Conservation (phyloP, 176 grass and related monocot genomes). For the Calamus simplicifolius region DNA sequence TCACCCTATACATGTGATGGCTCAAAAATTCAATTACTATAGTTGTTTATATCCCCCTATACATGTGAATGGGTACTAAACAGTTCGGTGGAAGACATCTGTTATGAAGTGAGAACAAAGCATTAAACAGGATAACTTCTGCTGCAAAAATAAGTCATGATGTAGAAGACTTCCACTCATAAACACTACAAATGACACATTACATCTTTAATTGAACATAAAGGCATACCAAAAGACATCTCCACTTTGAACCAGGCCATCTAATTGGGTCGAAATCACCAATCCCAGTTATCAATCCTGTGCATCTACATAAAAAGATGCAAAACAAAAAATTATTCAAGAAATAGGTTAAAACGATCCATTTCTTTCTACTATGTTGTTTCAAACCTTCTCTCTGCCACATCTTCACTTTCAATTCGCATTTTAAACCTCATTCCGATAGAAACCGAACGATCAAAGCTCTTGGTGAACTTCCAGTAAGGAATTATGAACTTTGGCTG, state of each 20-base stretch:
- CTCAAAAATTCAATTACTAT: too few relatives aligned
- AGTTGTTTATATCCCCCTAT: too few relatives aligned
- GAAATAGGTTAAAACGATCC: neutral
- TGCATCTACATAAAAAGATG: slow-evolving; percentile 38
- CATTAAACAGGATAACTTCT: too few relatives aligned
- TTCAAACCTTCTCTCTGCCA: slow-evolving; percentile 64
- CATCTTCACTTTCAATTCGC: slow-evolving; percentile 62
- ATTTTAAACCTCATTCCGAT: slow-evolving; percentile 76
- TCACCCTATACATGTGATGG: too few relatives aligned
- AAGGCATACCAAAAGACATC: slow-evolving; percentile 65
- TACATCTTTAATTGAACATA: neutral
- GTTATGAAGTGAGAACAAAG: too few relatives aligned
- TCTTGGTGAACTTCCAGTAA: slow-evolving; percentile 55
- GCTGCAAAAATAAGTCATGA: too few relatives aligned
- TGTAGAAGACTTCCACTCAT: neutral
- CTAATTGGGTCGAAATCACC: slow-evolving; percentile 55
- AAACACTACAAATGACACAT: too few relatives aligned
- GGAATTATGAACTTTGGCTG: slow-evolving; percentile 81
- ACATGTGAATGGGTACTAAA: too few relatives aligned
- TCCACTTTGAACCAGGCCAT: slow-evolving; percentile 98
- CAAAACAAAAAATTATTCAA: slow-evolving; percentile 1
- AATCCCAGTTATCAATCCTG: slow-evolving; percentile 71
- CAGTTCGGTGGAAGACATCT: too few relatives aligned
- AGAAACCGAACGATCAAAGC: slow-evolving; percentile 45
- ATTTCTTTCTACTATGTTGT: neutral